Percentiles rank a stretch among this genome's conserved stretches.
Evolutionary conservation across 208 protist species (phyloP).

Genomic region (Acanthamoeba lenticulata): DNA sequence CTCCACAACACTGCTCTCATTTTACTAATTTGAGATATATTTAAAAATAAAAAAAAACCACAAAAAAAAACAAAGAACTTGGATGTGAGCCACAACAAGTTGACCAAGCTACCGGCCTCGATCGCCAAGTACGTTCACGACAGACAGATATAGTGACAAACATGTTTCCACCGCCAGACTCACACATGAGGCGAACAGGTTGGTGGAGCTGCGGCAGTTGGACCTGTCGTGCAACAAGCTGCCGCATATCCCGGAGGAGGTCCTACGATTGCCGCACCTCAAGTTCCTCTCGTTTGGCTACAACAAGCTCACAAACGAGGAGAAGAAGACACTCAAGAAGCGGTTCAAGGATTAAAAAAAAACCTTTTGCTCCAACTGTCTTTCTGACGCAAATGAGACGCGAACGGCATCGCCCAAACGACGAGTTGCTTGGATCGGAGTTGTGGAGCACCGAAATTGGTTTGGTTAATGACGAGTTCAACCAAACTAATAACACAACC

Average conservation of each 20-base stretch:
- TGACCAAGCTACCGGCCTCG: conserved; percentile 54
- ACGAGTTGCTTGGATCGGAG: too few relatives aligned
- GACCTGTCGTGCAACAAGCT: conserved; percentile 62
- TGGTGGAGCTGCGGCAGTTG: conserved; percentile 53
- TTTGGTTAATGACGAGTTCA: too few relatives aligned
- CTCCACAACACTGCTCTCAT: too few relatives aligned
- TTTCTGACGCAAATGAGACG: too few relatives aligned
- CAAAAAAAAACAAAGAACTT: conserved; percentile 54
- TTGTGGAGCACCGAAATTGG: too few relatives aligned
- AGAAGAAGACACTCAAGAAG: conserved; percentile 68
- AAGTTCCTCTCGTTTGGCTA: conserved; percentile 63
- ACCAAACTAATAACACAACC: too few relatives aligned
- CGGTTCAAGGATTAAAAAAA: conserved; percentile 53
- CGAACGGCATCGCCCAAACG: too few relatives aligned
- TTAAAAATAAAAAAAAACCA: too few relatives aligned
- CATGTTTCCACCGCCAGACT: background rate
- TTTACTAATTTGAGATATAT: too few relatives aligned
- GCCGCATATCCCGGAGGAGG: conserved; percentile 57
- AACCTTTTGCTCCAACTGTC: too few relatives aligned
- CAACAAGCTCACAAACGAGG: conserved; percentile 69
- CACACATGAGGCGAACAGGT: conserved; percentile 17
- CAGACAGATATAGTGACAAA: background rate
- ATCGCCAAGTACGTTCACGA: conserved; percentile 27
- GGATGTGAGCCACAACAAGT: conserved; percentile 66
- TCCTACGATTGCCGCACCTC: conserved; percentile 41